Evolutionary conservation across 2,329 filamentous ascomycete species (phyloP).

Genomic region (Myriosclerotinia scirpicola): DNA sequence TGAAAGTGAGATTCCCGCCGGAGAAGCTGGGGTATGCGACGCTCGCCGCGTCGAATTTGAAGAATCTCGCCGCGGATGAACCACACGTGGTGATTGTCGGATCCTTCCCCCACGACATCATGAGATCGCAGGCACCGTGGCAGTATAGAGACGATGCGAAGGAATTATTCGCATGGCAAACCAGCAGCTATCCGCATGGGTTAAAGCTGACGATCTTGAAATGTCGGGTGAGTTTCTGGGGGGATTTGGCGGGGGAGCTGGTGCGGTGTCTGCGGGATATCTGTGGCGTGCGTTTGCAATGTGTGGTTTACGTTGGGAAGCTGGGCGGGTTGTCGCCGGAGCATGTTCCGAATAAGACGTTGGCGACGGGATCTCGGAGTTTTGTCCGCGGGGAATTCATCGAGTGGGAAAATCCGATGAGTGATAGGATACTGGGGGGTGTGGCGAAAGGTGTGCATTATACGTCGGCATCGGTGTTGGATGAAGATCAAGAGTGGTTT

Average conservation of each 20-base stretch:
- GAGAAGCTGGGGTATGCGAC: background rate
- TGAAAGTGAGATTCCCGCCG: background rate
- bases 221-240: constrained; percentile 9
- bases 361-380: background rate
- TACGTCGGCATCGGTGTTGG: constrained; percentile 8
- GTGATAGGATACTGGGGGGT: background rate
- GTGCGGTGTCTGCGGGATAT: background rate
- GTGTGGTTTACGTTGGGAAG: constrained; percentile 3
- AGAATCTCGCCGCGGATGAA: background rate
- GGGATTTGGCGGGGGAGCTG: background rate
- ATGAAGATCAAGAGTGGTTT: background rate
- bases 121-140: background rate
- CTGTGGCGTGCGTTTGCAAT: background rate
- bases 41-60: background rate
- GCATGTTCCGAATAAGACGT: background rate
- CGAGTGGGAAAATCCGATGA: background rate
- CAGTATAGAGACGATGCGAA: background rate
- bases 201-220: background rate
- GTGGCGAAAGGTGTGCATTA: background rate
- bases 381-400: background rate
- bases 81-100: background rate
- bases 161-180: constrained; percentile 4
- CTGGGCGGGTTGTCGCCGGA: background rate
- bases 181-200: background rate
- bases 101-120: background rate